phyloP scores from a whole-genome alignment of 2,329 filamentous ascomycete species.

The Colletotrichum tanaceti region DNA sequence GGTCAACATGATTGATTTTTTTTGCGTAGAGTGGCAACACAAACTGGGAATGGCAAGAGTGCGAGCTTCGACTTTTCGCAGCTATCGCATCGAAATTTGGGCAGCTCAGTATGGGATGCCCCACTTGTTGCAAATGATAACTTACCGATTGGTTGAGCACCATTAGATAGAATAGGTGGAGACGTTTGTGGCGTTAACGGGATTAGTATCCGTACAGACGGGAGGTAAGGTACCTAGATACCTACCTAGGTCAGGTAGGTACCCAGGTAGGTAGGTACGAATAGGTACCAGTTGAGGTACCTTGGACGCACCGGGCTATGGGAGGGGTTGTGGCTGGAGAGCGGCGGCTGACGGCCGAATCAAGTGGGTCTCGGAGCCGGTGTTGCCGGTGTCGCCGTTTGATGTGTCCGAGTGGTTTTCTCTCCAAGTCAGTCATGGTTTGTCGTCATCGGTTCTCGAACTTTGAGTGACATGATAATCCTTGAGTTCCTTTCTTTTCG shows the following conservation, averaged over 20 bases:
- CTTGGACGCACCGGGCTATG: neutral
- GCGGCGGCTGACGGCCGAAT: neutral
- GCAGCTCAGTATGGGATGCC: neutral
- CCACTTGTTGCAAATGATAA: conserved; percentile 33
- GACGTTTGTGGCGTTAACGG: neutral
- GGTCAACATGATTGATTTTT: conserved; percentile 34
- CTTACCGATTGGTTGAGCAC: conserved; percentile 7
- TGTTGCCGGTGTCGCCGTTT: no score
- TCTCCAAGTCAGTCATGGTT: no score
- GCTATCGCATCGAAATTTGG: conserved; percentile 35
- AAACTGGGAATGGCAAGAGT: neutral
- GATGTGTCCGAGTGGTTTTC: no score
- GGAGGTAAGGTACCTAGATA: no score
- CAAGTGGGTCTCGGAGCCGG: neutral
- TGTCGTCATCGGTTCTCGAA: no score
- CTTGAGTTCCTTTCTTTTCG: no score
- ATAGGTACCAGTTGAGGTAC: no score
- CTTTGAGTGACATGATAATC: no score
- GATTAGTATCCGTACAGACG: no score
- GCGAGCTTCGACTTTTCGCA: neutral
- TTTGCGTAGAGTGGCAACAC: conserved; percentile 4
- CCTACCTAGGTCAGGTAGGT: no score
- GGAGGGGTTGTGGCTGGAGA: neutral
- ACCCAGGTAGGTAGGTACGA: no score
- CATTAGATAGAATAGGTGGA: neutral